Conservation (phyloP, 2,329 filamentous ascomycete species). For the Fusarium mangiferae region DNA sequence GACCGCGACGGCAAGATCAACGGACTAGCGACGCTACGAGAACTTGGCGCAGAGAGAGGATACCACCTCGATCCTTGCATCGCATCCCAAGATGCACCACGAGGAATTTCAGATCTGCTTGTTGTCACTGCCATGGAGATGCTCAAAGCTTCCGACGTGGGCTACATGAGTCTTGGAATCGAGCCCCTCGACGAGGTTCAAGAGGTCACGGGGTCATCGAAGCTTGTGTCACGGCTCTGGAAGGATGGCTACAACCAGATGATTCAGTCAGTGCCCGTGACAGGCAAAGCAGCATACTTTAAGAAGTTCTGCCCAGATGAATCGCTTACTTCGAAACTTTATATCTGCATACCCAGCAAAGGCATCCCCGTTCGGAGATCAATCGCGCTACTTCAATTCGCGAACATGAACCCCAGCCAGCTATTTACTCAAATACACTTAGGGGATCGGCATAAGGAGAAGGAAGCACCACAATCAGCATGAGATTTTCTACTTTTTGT, state of each 20-base stretch:
- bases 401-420: constrained; percentile 1
- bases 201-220: background rate
- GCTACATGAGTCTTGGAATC: constrained; percentile 2
- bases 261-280: constrained; percentile 5
- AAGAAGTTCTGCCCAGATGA: constrained; percentile 12
- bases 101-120: constrained; percentile 8
- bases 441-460: background rate
- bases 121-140: constrained; percentile 2
- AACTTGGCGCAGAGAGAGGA: background rate
- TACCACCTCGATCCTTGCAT: constrained; percentile 21
- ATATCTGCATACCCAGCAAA: constrained; percentile 7
- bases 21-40: constrained; percentile 10
- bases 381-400: constrained; percentile 12
- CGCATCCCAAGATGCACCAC: background rate
- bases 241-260: constrained; percentile 6
- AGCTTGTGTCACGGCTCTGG: constrained; percentile 4
- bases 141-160: background rate
- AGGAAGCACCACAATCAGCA: background rate
- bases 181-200: background rate
- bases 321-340: background rate
- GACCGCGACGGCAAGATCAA: background rate
- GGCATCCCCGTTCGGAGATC: background rate
- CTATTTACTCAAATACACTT: background rate
- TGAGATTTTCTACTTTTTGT: rapidly evolving
- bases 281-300: constrained; percentile 5